Evolutionary conservation across 352 stramenopile genomes (phyloP).

Genomic region (Aphanomyces invadans): DNA sequence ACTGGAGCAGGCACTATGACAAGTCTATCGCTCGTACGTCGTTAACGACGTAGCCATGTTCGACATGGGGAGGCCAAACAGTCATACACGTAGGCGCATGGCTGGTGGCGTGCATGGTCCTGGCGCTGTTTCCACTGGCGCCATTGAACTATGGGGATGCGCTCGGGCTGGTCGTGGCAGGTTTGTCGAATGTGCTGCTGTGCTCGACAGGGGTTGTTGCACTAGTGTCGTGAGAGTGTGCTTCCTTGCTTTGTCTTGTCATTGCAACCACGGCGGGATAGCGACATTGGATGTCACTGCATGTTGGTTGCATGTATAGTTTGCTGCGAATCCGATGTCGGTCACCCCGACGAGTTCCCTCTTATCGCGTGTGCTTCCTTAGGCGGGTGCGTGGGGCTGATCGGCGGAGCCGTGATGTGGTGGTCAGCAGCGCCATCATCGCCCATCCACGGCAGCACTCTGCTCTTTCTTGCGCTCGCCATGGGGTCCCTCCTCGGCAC

Average conservation of each 20-base stretch:
- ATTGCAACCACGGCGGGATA: too few relatives aligned
- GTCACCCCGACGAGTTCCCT: too few relatives aligned
- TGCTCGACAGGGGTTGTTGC: too few relatives aligned
- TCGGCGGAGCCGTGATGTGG: background rate
- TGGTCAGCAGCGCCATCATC: constrained; percentile 10
- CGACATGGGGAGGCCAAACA: too few relatives aligned
- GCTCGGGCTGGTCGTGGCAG: constrained; percentile 42
- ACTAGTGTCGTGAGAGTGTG: too few relatives aligned
- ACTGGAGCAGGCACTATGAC: background rate
- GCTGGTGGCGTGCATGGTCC: constrained; percentile 42
- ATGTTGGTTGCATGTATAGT: background rate
- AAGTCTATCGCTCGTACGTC: constrained; percentile 22
- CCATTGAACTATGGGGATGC: constrained; percentile 67
- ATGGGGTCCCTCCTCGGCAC: constrained; percentile 11
- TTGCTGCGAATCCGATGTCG: too few relatives aligned
- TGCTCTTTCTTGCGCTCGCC: constrained; percentile 5
- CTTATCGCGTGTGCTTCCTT: too few relatives aligned
- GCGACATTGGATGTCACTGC: constrained; percentile 1
- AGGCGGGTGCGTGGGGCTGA: constrained; percentile 6
- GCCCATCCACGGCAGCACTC: background rate
- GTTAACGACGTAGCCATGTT: too few relatives aligned
- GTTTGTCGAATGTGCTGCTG: too few relatives aligned
- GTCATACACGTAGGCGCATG: constrained; percentile 30
- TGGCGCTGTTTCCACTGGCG: constrained; percentile 67
- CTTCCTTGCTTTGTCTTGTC: too few relatives aligned